phyloP scores from a whole-genome alignment of 2,329 filamentous ascomycete species.

The Fusarium goolgardi region DNA sequence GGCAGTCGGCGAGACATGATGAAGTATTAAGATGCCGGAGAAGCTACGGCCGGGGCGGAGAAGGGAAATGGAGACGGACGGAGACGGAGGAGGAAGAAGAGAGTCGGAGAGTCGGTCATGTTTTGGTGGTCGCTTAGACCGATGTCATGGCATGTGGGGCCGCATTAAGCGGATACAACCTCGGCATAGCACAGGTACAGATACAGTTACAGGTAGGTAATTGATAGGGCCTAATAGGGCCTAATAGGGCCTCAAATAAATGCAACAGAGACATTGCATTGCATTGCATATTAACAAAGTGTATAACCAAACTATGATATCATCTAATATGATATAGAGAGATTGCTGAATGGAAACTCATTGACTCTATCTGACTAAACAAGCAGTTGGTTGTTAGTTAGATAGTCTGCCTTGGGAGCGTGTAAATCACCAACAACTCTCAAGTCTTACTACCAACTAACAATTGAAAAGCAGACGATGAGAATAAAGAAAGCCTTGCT shows the following conservation, averaged over 20 bases:
- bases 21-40: conserved; percentile 35
- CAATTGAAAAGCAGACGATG: neutral
- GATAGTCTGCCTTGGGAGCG: neutral
- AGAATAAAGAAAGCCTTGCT: conserved; percentile 17
- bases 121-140: conserved; percentile 23
- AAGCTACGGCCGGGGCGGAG: conserved; percentile 26
- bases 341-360: neutral
- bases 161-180: conserved; percentile 9
- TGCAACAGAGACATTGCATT: conserved; percentile 2
- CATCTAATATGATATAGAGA: neutral
- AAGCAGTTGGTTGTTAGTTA: neutral
- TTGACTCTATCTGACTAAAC: neutral
- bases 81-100: conserved; percentile 24
- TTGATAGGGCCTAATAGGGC: no score
- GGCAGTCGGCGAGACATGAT: conserved; percentile 79
- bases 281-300: neutral
- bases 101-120: conserved; percentile 33
- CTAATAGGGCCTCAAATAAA: conserved; percentile 19
- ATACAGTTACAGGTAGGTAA: neutral
- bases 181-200: neutral
- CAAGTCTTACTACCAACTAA: neutral
- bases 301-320: neutral
- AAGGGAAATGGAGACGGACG: conserved; percentile 3
- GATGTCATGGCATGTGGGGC: conserved; percentile 39
- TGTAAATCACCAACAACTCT: neutral